These are phyloP conservation scores for Rhizoctonia solani DNA, from an alignment of 1,284 basidiomycete species.

Conservation along the genomic window DNA sequence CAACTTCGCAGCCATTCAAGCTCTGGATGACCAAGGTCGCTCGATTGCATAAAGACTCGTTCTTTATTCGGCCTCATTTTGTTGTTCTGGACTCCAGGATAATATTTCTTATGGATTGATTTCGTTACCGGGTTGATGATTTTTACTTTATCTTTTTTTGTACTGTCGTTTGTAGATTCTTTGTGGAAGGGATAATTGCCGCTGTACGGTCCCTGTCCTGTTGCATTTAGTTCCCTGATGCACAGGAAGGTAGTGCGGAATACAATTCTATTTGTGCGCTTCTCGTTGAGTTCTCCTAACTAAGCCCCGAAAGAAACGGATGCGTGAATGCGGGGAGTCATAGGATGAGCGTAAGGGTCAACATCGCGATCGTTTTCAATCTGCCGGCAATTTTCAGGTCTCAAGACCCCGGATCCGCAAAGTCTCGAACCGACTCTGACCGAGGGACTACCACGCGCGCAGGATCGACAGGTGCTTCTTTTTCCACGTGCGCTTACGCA, in stretches of 20 bases:
- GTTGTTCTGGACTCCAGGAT: no score
- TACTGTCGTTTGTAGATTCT: conserved; percentile 20
- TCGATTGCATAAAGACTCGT: not conserved
- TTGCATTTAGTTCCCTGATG: not conserved
- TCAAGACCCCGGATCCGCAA: no score
- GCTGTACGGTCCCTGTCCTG: conserved; percentile 20
- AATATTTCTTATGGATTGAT: not conserved
- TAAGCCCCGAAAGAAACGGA: no score
- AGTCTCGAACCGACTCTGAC: no score
- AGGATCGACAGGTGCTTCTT: no score
- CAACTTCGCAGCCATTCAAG: conserved; percentile 24
- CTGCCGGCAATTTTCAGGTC: no score
- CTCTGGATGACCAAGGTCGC: conserved; percentile 12
- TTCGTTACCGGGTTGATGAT: not conserved
- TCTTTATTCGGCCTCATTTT: not conserved
- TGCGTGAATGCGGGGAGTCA: no score
- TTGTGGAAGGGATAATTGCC: conserved; percentile 5
- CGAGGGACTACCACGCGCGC: no score
- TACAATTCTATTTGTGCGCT: conserved; percentile 16
- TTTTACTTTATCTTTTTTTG: conserved; percentile 1
- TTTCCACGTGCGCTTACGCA: no score
- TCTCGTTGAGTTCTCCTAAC: not conserved
- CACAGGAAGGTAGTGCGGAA: conserved; percentile 12
- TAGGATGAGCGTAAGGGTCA: no score
- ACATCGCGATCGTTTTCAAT: no score